Evolutionary conservation across 2,329 filamentous ascomycete genomes (phyloP).

Genomic region (Aureobasidium sp.): DNA sequence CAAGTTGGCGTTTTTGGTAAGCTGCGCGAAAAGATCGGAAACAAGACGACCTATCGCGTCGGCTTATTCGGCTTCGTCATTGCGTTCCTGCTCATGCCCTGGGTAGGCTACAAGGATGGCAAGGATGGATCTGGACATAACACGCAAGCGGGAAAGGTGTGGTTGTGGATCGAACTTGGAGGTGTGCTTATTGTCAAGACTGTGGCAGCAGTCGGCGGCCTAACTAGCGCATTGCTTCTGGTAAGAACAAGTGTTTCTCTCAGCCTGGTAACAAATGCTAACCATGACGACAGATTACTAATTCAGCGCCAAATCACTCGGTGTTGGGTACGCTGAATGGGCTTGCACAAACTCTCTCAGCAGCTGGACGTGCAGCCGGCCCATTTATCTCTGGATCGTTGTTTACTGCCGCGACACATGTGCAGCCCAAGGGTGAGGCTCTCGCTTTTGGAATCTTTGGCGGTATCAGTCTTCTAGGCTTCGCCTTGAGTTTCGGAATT

Average conservation of each 20-base stretch:
- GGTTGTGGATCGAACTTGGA: slow-evolving; percentile 77
- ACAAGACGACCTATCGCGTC: slow-evolving; percentile 73
- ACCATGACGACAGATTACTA: slow-evolving; percentile 62
- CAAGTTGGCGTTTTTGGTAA: slow-evolving; percentile 79
- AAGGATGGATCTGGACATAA: slow-evolving; percentile 33
- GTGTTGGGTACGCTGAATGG: slow-evolving; percentile 88
- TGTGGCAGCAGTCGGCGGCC: slow-evolving; percentile 76
- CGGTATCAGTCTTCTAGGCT: slow-evolving; percentile 72
- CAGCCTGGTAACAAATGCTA: slow-evolving; percentile 39
- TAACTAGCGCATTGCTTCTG: slow-evolving; percentile 82
- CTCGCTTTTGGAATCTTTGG: slow-evolving; percentile 84
- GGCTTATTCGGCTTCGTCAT: slow-evolving; percentile 73
- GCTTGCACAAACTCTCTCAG: slow-evolving; percentile 86
- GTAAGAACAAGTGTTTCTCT: neutral
- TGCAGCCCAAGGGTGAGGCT: slow-evolving; percentile 74
- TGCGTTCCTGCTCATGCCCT: slow-evolving; percentile 82
- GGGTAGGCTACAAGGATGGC: slow-evolving; percentile 68
- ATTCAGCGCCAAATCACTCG: slow-evolving; percentile 78
- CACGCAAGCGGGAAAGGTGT: slow-evolving; percentile 51
- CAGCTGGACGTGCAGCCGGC: slow-evolving; percentile 78
- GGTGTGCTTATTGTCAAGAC: slow-evolving; percentile 79
- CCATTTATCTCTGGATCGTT: slow-evolving; percentile 82
- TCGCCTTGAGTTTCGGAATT: slow-evolving; percentile 72
- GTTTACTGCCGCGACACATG: slow-evolving; percentile 68
- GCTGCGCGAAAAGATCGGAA: slow-evolving; percentile 72